Evolutionary conservation across 2,329 filamentous ascomycete genomes (phyloP).

Genomic region (Fusarium miscanthi): DNA sequence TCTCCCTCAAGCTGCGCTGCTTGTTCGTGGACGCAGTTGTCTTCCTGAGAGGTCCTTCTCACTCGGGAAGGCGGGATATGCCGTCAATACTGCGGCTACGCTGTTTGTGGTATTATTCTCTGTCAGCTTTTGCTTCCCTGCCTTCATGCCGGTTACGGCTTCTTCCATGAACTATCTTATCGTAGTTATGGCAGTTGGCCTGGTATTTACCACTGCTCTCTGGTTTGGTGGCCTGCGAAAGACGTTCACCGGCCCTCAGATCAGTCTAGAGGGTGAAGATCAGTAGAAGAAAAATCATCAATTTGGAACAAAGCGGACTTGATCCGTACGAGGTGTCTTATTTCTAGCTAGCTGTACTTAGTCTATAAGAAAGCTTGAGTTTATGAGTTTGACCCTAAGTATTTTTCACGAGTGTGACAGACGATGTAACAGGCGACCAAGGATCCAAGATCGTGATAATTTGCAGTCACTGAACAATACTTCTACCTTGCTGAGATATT

Average conservation of each 20-base stretch:
- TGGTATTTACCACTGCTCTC: conserved; percentile 27
- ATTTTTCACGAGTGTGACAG: background rate
- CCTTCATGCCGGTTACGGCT: conserved; percentile 28
- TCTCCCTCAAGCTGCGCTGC: conserved; percentile 37
- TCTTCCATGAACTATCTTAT: conserved; percentile 44
- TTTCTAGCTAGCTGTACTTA: background rate
- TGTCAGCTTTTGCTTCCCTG: conserved; percentile 41
- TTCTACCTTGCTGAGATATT: accelerated
- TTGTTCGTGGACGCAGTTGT: conserved; percentile 38
- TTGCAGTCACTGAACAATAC: accelerated
- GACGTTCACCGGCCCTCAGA: conserved; percentile 38
- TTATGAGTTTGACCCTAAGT: accelerated
- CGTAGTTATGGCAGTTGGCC: conserved; percentile 40
- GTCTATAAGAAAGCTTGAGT: background rate
- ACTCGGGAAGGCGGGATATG: conserved; percentile 39
- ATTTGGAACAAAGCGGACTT: accelerated
- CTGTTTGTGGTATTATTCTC: conserved; percentile 41
- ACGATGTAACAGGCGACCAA: background rate
- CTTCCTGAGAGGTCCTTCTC: conserved; percentile 43
- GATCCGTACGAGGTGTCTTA: accelerated
- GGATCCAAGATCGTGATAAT: background rate
- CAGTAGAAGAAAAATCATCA: background rate
- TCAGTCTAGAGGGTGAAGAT: conserved; percentile 10
- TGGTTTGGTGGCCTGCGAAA: conserved; percentile 38
- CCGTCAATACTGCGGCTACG: conserved; percentile 34